Evolutionary conservation across 2,329 filamentous ascomycete species (phyloP).

Genomic region (Alternaria metachromatica): DNA sequence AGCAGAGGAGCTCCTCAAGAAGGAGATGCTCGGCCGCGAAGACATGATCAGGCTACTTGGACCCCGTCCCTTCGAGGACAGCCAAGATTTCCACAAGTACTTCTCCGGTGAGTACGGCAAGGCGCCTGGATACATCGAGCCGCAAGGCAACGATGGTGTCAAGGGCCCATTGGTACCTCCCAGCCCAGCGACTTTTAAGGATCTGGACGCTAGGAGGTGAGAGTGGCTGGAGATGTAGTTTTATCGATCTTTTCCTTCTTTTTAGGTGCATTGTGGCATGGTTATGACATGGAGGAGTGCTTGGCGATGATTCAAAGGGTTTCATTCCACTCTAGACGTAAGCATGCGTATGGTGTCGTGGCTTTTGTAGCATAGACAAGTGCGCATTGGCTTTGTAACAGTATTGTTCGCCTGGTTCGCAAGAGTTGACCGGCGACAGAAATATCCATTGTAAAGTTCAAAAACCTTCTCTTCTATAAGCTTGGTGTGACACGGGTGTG

Average conservation of each 20-base stretch:
- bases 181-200: conserved; percentile 31
- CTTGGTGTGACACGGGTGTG: rapidly evolving
- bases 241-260: background rate
- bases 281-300: background rate
- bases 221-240: background rate
- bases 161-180: conserved; percentile 47
- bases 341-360: conserved; percentile 5
- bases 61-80: conserved; percentile 81
- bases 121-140: conserved; percentile 43
- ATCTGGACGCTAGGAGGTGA: conserved; percentile 13
- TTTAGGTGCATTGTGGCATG: background rate
- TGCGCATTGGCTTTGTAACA: background rate
- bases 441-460: background rate
- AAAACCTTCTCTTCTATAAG: rapidly evolving
- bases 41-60: conserved; percentile 91
- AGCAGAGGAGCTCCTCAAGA: conserved; percentile 88
- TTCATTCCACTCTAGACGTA: conserved; percentile 11
- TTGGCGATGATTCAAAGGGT: conserved; percentile 1
- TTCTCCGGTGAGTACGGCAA: conserved; percentile 62
- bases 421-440: background rate
- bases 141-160: conserved; percentile 38
- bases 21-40: conserved; percentile 90
- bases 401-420: background rate
- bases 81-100: conserved; percentile 92
- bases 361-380: background rate